Conservation (phyloP, 306 rosid species). For the Inga laurina region DNA sequence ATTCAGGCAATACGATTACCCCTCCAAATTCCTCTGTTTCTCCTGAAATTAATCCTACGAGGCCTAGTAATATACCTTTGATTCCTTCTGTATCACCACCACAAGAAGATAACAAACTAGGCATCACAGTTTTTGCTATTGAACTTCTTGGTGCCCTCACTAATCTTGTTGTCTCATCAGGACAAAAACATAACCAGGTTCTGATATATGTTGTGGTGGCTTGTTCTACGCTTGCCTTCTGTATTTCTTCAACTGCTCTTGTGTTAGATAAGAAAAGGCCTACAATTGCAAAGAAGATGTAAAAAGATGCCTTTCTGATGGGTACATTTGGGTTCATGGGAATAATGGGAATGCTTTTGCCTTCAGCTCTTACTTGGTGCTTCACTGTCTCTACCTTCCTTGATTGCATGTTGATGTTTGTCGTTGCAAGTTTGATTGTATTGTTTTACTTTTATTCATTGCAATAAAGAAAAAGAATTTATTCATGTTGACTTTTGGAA, state of each 20-base stretch:
- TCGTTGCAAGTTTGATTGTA: background rate
- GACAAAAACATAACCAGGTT: background rate
- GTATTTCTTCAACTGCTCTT: background rate
- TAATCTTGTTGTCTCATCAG: background rate
- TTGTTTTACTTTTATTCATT: no score
- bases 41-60: background rate
- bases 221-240: background rate
- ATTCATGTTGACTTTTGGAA: no score
- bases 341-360: background rate
- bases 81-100: background rate
- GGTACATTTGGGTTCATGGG: slow-evolving; percentile 1
- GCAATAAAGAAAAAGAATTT: no score
- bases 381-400: background rate
- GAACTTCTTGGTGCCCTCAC: background rate
- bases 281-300: background rate
- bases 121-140: background rate
- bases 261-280: background rate
- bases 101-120: background rate
- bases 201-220: background rate
- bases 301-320: background rate
- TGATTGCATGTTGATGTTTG: background rate
- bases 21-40: background rate
- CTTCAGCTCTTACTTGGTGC: background rate
- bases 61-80: background rate
- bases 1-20: background rate